Evolutionary conservation across 1,284 basidiomycete species (phyloP).

Genomic region (Schizophyllum amplum): DNA sequence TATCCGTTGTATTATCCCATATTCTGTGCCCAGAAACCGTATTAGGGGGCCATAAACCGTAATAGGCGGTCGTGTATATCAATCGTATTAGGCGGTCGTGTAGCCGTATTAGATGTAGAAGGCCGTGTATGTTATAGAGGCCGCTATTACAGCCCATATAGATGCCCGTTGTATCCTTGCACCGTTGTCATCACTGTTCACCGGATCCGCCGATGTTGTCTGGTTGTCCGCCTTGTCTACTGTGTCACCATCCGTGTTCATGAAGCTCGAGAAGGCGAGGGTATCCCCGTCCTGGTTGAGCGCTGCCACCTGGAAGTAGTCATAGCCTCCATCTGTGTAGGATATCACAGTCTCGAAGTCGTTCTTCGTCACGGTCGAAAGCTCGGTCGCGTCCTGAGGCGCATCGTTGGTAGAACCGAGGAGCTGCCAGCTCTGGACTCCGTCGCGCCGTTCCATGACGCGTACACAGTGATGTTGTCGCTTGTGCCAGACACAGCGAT

Average conservation of each 20-base stretch:
- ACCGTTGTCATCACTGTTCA: too few species aligned
- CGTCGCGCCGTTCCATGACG: slow-evolving; percentile 11
- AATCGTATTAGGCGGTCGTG: too few species aligned
- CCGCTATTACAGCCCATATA: too few species aligned
- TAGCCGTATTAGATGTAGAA: too few species aligned
- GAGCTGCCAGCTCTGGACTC: slow-evolving; percentile 1
- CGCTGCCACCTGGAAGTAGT: neutral
- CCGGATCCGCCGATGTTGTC: slow-evolving; percentile 3
- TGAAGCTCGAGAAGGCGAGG: neutral
- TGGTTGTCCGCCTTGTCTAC: too few species aligned
- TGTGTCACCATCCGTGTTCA: too few species aligned
- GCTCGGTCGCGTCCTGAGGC: neutral
- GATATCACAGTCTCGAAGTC: neutral
- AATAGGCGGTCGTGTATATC: too few species aligned
- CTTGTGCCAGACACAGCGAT: neutral
- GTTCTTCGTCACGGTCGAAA: neutral
- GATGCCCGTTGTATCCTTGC: too few species aligned
- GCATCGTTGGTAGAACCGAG: neutral
- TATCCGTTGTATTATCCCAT: neutral
- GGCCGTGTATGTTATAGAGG: too few species aligned
- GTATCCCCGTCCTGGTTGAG: neutral
- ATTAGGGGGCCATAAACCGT: too few species aligned
- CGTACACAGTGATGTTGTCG: slow-evolving; percentile 1
- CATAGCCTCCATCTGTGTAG: neutral
- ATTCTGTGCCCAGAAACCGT: neutral